phyloP scores from a whole-genome alignment of 352 stramenopile genomes.

The Globisporangium cederbergense region DNA sequence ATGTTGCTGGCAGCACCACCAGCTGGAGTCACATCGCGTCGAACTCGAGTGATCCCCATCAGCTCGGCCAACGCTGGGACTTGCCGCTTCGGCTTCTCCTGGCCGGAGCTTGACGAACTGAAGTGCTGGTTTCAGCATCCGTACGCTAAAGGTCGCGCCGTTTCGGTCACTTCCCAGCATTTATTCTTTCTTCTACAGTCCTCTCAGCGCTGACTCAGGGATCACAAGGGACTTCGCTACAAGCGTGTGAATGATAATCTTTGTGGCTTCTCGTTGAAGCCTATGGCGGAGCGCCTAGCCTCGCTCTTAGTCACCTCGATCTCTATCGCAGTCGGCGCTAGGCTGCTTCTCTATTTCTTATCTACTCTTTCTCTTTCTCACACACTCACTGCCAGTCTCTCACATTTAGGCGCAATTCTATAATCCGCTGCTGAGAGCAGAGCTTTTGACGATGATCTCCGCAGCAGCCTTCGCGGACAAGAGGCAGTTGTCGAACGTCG shows the following conservation, averaged over 20 bases:
- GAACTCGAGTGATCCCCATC: slow-evolving; percentile 16
- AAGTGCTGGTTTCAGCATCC: background rate
- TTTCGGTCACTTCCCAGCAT: slow-evolving; percentile 6
- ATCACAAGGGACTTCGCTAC: too few species aligned
- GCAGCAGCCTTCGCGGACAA: slow-evolving; percentile 51
- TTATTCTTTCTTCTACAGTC: too few species aligned
- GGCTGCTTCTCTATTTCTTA: background rate
- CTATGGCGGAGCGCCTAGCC: too few species aligned
- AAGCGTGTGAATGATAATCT: too few species aligned
- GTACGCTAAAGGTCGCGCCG: slow-evolving; percentile 10
- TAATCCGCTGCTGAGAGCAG: slow-evolving; percentile 29
- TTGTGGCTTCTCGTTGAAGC: too few species aligned
- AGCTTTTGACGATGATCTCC: slow-evolving; percentile 17
- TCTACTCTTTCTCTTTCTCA: background rate
- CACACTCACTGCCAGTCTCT: background rate
- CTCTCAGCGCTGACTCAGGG: too few species aligned
- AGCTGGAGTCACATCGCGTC: background rate
- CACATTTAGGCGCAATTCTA: slow-evolving; percentile 14
- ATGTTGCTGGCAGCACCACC: background rate
- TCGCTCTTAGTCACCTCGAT: too few species aligned
- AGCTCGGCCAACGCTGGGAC: background rate
- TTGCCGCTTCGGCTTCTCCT: background rate
- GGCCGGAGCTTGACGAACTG: background rate
- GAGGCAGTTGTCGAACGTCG: slow-evolving; percentile 68
- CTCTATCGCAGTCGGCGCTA: too few species aligned